Conservation (phyloP, 495 filamentous ascomycete genomes). For the Hypoxylon fragiforme region DNA sequence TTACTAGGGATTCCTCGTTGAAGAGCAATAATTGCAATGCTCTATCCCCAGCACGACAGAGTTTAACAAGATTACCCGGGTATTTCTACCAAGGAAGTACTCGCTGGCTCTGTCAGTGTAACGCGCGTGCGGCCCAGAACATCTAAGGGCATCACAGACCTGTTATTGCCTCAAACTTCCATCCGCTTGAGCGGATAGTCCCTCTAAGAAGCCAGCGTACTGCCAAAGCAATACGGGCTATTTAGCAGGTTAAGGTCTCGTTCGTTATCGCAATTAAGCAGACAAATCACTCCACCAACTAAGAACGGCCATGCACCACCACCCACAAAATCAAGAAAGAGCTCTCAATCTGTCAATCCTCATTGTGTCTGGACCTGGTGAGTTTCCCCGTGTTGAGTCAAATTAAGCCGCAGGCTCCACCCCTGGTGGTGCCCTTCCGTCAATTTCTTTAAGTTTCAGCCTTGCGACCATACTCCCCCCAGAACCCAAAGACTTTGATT, state of each 20-base stretch:
- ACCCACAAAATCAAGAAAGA: not conserved
- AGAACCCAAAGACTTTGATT: not conserved
- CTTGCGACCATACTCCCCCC: not conserved
- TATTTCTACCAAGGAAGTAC: not conserved
- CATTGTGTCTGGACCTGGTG: not conserved
- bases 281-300: not conserved
- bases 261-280: not conserved
- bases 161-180: not conserved
- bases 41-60: not conserved
- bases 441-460: not conserved
- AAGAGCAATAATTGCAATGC: not conserved
- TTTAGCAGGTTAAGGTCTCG: not conserved
- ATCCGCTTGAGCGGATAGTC: not conserved
- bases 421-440: not conserved
- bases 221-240: not conserved
- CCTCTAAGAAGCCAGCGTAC: not conserved
- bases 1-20: not conserved
- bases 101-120: not conserved
- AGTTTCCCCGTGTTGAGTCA: not conserved
- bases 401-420: not conserved
- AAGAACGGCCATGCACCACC: not conserved
- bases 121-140: not conserved
- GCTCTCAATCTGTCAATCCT: not conserved
- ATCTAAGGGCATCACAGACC: not conserved
- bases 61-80: not conserved